Evolutionary conservation across 1,284 basidiomycete species (phyloP), one percentile per base, ranked within the genome.

Genomic region (Erythrobasidium hasegawianum): DNA sequence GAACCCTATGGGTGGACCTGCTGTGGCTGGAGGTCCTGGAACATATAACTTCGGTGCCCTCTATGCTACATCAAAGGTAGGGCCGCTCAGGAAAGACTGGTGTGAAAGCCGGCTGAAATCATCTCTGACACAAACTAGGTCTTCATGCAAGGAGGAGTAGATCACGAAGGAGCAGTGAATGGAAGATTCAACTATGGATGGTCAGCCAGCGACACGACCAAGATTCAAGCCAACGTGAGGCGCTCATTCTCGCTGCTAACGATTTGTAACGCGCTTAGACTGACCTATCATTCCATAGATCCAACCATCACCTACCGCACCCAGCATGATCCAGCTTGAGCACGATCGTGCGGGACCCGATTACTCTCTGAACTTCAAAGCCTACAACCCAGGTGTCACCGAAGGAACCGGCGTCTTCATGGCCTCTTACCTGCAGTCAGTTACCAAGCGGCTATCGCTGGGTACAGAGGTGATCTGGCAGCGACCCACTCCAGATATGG

Each of bases 21-120:
- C 71, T 4, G 65, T 75, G 57, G 75, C 76, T 71, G 74, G 68
- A 85, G 89, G 77, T 84, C 86, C 43, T 78, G 84, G 33, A 81
- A 87, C 87, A 49, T 99, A 99, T 81, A 94, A 91, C 78, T 97
- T 98, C 78, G 90, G 89, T 67, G 91, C 93, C 18, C 85, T 97
- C 57, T 97, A 88, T 79, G 94, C 90, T 18, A 94, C 87, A 75
- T 83, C 87, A 75, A 84, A 84, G 76, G 92, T 91, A 75, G 66
- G 81, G 75, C 33, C 4, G 33, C 33, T 33, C 11, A 13, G 29
- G 29, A 33, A 33, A 33, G 33, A 11, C 33, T n/a, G 22, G 50
- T 20, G n/a, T 18, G 13, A 29, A 38, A 52, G 26, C 4, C 18
- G 45, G 9, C 29, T 27, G 33, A 33, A 5, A 33, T 33, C 33